Evolutionary conservation across 2,329 filamentous ascomycete species (phyloP).

Genomic region (Pyrenochaeta sp.): DNA sequence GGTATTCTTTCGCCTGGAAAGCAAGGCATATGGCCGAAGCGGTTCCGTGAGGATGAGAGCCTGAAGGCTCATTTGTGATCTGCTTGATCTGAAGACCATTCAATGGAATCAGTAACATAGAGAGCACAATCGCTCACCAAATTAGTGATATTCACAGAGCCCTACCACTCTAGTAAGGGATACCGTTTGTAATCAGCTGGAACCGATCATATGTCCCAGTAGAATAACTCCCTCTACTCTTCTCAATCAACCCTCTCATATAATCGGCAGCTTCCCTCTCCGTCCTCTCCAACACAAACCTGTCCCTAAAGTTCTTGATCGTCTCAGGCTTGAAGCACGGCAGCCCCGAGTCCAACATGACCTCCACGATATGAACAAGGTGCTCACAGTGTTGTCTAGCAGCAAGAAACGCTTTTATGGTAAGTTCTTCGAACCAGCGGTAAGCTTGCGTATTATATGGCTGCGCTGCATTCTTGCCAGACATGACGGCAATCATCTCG

Average conservation of each 20-base stretch:
- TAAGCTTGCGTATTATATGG: slow-evolving; percentile 78
- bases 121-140: no score
- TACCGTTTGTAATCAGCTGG: slow-evolving; percentile 95
- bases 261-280: slow-evolving; percentile 95
- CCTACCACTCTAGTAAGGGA: slow-evolving; percentile 74
- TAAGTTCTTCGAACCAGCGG: slow-evolving; percentile 95
- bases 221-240: slow-evolving; percentile 88
- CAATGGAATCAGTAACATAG: no score
- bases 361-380: slow-evolving; percentile 84
- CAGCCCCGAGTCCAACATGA: slow-evolving; percentile 96
- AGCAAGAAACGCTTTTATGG: slow-evolving; percentile 93
- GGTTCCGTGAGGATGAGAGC: slow-evolving; percentile 31
- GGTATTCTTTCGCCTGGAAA: slow-evolving; percentile 44
- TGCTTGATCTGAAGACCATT: not conserved
- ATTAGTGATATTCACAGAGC: no score
- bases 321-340: slow-evolving; percentile 98
- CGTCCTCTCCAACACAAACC: slow-evolving; percentile 90
- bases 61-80: slow-evolving; percentile 35
- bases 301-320: slow-evolving; percentile 87
- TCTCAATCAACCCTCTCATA: slow-evolving; percentile 87
- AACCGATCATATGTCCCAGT: slow-evolving; percentile 98
- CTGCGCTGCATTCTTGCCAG: slow-evolving; percentile 65
- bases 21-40: slow-evolving; percentile 42
- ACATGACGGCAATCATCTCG: slow-evolving; percentile 99
- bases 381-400: slow-evolving; percentile 87